phyloP scores from a whole-genome alignment of 345 rosid genomes.

The Ricinus communis region DNA sequence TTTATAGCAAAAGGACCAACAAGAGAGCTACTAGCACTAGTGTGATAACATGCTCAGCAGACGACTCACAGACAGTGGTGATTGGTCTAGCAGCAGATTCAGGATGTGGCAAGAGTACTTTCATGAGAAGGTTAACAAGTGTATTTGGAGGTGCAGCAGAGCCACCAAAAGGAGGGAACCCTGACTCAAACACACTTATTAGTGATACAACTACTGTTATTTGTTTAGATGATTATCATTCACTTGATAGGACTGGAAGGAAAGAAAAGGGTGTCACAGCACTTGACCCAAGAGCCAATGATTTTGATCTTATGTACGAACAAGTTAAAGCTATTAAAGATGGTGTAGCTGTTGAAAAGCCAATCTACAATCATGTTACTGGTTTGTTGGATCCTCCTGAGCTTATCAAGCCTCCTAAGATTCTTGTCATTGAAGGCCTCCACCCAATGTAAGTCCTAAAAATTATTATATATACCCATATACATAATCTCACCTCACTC shows the following conservation, averaged over 20 bases:
- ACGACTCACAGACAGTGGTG: slow-evolving; percentile 61
- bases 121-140: slow-evolving; percentile 84
- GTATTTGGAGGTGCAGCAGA: slow-evolving; percentile 95
- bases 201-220: slow-evolving; percentile 91
- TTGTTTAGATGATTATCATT: slow-evolving; percentile 91
- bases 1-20: slow-evolving; percentile 40
- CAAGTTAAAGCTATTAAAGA: slow-evolving; percentile 86
- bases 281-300: slow-evolving; percentile 83
- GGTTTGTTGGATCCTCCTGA: slow-evolving; percentile 94
- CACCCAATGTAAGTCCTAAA: slow-evolving; percentile 82
- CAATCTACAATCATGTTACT: slow-evolving; percentile 89
- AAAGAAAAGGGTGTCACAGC: slow-evolving; percentile 94
- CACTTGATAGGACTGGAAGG: slow-evolving; percentile 81
- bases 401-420: slow-evolving; percentile 89
- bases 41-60: slow-evolving; percentile 62
- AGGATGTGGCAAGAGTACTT: slow-evolving; percentile 91
- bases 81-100: slow-evolving; percentile 95
- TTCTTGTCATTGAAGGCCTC: slow-evolving; percentile 94
- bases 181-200: slow-evolving; percentile 92
- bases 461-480: too few relatives aligned
- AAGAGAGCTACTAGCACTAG: slow-evolving; percentile 14
- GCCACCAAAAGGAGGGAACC: slow-evolving; percentile 95
- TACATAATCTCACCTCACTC: too few relatives aligned
- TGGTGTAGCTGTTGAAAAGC: slow-evolving; percentile 79
- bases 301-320: slow-evolving; percentile 95